Conservation (phyloP, 2,329 filamentous ascomycete species). For the Ploettnerulaceae sp. region DNA sequence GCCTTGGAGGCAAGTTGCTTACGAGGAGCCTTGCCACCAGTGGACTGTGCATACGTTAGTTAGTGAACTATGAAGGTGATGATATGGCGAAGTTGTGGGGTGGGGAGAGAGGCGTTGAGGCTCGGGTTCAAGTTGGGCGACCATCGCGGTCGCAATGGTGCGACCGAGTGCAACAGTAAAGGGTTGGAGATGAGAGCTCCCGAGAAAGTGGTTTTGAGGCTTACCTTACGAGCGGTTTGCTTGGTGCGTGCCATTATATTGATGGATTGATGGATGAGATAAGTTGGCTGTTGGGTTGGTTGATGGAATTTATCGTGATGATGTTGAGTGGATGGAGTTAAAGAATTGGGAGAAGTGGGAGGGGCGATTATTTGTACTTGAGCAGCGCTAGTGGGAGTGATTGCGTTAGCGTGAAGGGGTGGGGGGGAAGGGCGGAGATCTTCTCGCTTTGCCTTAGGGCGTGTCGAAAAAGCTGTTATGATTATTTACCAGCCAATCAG, state of each 20-base stretch:
- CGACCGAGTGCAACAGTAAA: slow-evolving; percentile 19
- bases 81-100: slow-evolving; percentile 7
- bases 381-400: slow-evolving; percentile 26
- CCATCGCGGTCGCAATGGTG: slow-evolving; percentile 27
- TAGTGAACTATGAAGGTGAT: slow-evolving; percentile 14
- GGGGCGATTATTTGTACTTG: slow-evolving; percentile 32
- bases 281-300: slow-evolving; percentile 14
- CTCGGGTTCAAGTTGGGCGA: slow-evolving; percentile 16
- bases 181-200: slow-evolving; percentile 5
- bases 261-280: slow-evolving; percentile 19
- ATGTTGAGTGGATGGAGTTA: slow-evolving; percentile 32
- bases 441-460: background rate
- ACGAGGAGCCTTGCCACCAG: slow-evolving; percentile 71
- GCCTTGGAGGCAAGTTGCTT: slow-evolving; percentile 99
- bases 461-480: background rate
- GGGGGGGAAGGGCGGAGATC: background rate
- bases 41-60: slow-evolving; percentile 48
- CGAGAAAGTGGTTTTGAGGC: slow-evolving; percentile 16
- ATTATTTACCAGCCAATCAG: slow-evolving; percentile 4
- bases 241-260: slow-evolving; percentile 39
- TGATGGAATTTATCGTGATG: slow-evolving; percentile 22
- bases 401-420: slow-evolving; percentile 16
- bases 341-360: slow-evolving; percentile 30
- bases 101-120: slow-evolving; percentile 15
- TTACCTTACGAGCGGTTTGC: slow-evolving; percentile 53